These are phyloP conservation scores for Coemansia sp. DNA, from an alignment of 192 early-diverging fungal species.

Conservation along the genomic window DNA sequence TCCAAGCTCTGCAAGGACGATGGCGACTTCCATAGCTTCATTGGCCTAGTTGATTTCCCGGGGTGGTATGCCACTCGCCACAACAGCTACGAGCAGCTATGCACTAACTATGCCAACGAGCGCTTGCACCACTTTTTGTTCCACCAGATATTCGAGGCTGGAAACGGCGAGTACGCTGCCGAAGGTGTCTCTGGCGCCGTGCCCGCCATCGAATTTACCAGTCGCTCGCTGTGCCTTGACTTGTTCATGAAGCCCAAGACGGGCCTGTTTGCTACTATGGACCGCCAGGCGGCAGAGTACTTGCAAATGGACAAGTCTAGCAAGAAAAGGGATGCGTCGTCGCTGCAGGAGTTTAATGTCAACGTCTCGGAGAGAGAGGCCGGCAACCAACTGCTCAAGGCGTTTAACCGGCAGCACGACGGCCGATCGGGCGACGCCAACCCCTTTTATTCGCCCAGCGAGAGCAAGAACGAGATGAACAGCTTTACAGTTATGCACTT, in stretches of 20 bases:
- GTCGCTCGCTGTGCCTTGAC: constrained; percentile 69
- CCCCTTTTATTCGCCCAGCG: constrained; percentile 43
- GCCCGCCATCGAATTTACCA: constrained; percentile 60
- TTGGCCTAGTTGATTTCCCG: constrained; percentile 84
- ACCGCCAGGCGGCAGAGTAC: constrained; percentile 60
- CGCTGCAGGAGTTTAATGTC: constrained; percentile 43
- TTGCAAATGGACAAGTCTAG: constrained; percentile 27
- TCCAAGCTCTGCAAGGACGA: constrained; percentile 73
- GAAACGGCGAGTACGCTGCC: constrained; percentile 59
- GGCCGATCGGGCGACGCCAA: constrained; percentile 35
- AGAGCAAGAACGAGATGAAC: constrained; percentile 58
- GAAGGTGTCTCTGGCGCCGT: constrained; percentile 59
- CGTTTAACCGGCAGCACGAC: constrained; percentile 50
- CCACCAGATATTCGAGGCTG: constrained; percentile 71
- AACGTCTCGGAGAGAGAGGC: constrained; percentile 45
- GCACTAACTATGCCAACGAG: constrained; percentile 88
- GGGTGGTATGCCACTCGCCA: constrained; percentile 63
- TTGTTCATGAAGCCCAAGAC: constrained; percentile 68
- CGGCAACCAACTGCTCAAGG: constrained; percentile 51
- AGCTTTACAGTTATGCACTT: constrained; percentile 50
- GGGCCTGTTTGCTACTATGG: constrained; percentile 78
- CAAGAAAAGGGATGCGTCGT: constrained; percentile 26
- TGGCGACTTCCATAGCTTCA: constrained; percentile 63
- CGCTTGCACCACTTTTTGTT: constrained; percentile 77
- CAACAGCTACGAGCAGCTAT: constrained; percentile 63